Conservation (phyloP, 75 land plant species). For the Azolla pinnata region DNA sequence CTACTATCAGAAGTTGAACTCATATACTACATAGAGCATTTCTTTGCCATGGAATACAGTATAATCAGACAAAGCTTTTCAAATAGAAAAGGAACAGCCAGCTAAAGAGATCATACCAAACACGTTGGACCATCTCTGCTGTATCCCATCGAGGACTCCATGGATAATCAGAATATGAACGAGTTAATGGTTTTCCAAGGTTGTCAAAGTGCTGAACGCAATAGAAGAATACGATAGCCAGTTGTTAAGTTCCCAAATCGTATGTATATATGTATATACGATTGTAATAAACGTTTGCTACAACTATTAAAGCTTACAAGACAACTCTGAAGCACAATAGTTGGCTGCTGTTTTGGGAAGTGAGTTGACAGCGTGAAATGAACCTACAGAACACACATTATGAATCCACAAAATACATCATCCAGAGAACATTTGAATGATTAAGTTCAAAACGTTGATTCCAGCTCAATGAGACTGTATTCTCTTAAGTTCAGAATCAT, state of each 20-base stretch:
- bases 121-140: slow-evolving; percentile 65
- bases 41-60: not conserved
- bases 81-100: not conserved
- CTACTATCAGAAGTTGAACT: too few relatives aligned
- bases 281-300: too few relatives aligned
- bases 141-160: slow-evolving; percentile 98
- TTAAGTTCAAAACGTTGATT: too few relatives aligned
- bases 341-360: slow-evolving; percentile 77
- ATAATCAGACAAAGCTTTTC: not conserved
- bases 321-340: slow-evolving; percentile 64
- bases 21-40: too few relatives aligned
- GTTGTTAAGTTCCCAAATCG: too few relatives aligned
- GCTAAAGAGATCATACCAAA: slow-evolving; percentile 36
- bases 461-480: too few relatives aligned
- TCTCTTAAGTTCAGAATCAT: too few relatives aligned
- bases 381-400: slow-evolving; percentile 27
- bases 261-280: too few relatives aligned
- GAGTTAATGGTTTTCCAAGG: slow-evolving; percentile 49
- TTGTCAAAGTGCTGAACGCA: slow-evolving; percentile 59
- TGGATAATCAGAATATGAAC: slow-evolving; percentile 54
- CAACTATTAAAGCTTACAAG: too few relatives aligned
- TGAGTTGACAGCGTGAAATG: slow-evolving; percentile 59
- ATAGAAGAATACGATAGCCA: too few relatives aligned
- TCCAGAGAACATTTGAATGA: too few relatives aligned
- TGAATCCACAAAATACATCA: too few relatives aligned